Conservation (phyloP, 192 early-diverging fungal genomes). For the Powellomyces hirtus region DNA sequence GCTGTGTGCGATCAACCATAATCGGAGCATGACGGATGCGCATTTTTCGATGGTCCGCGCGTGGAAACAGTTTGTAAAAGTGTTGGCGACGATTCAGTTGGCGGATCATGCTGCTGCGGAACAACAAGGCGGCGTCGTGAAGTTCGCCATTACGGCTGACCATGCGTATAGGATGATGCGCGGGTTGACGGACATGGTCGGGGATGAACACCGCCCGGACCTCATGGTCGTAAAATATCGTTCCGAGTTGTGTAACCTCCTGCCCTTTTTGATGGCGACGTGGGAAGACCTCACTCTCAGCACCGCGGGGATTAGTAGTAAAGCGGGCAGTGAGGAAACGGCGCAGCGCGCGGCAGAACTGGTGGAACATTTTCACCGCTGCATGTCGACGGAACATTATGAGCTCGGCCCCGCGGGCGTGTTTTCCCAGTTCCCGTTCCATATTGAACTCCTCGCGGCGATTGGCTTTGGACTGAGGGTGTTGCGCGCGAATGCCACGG, state of each 20-base stretch:
- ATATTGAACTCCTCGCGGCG: slow-evolving; percentile 6
- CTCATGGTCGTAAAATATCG: slow-evolving; percentile 14
- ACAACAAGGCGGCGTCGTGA: background rate
- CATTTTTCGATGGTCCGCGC: slow-evolving; percentile 20
- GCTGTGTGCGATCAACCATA: slow-evolving; percentile 20
- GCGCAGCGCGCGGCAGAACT: background rate
- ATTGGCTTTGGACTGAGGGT: slow-evolving; percentile 5
- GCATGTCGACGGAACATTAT: slow-evolving; percentile 20
- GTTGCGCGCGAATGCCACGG: background rate
- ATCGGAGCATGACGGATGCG: slow-evolving; percentile 31
- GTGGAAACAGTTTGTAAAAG: slow-evolving; percentile 30
- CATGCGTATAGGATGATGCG: background rate
- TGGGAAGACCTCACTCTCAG: slow-evolving; percentile 2
- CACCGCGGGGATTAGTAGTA: too few relatives aligned
- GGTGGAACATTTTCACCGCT: background rate
- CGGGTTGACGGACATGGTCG: background rate
- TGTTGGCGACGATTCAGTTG: background rate
- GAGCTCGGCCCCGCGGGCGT: slow-evolving; percentile 14
- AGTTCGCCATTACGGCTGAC: background rate
- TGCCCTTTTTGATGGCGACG: slow-evolving; percentile 12
- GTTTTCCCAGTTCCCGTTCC: slow-evolving; percentile 31
- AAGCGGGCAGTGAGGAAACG: background rate
- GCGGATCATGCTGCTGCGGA: background rate
- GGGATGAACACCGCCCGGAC: slow-evolving; percentile 3
- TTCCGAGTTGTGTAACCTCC: slow-evolving; percentile 17